Evolutionary conservation across 345 rosid species (phyloP), one percentile per base, ranked within the genome.

Genomic region (Arabidopsis suecica): DNA sequence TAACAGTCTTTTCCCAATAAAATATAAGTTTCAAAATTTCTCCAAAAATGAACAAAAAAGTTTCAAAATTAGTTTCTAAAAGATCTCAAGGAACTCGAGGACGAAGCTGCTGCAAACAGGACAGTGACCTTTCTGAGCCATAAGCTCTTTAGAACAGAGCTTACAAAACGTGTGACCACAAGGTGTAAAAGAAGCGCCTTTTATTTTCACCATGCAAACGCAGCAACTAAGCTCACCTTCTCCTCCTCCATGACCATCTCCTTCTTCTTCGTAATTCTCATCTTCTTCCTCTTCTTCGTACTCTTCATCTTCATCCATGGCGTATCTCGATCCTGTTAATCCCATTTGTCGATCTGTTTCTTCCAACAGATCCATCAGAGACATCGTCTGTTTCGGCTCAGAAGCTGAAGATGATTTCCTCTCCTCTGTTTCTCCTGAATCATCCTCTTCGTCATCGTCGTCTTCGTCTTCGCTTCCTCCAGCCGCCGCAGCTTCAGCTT

Each of bases 101-200:
- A 95, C 91, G 78, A 81, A 88, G 10, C 82, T 84, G 30, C 89
- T 92, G 86, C 99, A 95, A 18, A 92, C 85, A 3, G 99, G 99
- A 70, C 99, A 95, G 66, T 84, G 87, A 5, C 97, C 97, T 69
- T 96, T 86, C 75, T 89, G 90, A 32, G 87, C 97, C 88, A 84
- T 78, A 10, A 92, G 96, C 88, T 95, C 99, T 80, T 91, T 92
- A 9, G 99, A 95, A 49, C 99, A 95, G 66, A 90, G 61, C 80
- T 97, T 83, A 77, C 99, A 95, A 74, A 90, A 92, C 0, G 97
- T 88, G 40, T 95, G 99, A 20, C 97, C 99, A 8, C 99, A 95
- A 22, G 97, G 97, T 32, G 90, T 88, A 67, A 89, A 86, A 9
- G 94, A 90, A 38, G 99, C 85, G 1, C 97, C 97, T 84, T 87